Evolutionary conservation across 164 flowering plant species (phyloP).

Genomic region (Echeveria elegans): DNA sequence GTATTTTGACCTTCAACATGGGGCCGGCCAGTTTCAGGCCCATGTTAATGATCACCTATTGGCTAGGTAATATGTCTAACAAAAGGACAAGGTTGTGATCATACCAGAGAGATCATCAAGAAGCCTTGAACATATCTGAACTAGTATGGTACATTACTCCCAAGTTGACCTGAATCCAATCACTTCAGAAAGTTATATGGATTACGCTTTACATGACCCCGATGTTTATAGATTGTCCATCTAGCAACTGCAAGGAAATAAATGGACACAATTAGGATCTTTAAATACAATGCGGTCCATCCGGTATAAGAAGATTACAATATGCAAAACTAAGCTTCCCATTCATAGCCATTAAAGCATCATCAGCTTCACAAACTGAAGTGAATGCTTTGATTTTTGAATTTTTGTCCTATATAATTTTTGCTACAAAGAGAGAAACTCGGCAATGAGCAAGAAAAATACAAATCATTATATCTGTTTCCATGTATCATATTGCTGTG

Average conservation of each 20-base stretch:
- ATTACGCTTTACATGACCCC: constrained; percentile 11
- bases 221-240: constrained; percentile 20
- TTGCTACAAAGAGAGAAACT: constrained; percentile 14
- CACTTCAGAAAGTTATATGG: not conserved
- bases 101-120: too few relatives aligned
- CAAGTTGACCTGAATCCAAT: too few relatives aligned
- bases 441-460: not conserved
- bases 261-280: not conserved
- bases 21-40: too few relatives aligned
- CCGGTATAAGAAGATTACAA: not conserved
- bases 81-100: too few relatives aligned
- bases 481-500: too few relatives aligned
- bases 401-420: constrained; percentile 14
- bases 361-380: constrained; percentile 14
- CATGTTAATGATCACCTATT: too few relatives aligned
- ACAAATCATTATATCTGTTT: not conserved
- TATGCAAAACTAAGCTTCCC: constrained; percentile 17
- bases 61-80: too few relatives aligned
- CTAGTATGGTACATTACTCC: too few relatives aligned
- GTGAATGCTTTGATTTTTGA: constrained; percentile 19
- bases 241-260: constrained; percentile 16
- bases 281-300: too few relatives aligned
- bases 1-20: too few relatives aligned
- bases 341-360: constrained; percentile 21
- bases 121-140: too few relatives aligned